Conservation (phyloP, 2,329 filamentous ascomycete genomes). For the Fusarium hainanense region DNA sequence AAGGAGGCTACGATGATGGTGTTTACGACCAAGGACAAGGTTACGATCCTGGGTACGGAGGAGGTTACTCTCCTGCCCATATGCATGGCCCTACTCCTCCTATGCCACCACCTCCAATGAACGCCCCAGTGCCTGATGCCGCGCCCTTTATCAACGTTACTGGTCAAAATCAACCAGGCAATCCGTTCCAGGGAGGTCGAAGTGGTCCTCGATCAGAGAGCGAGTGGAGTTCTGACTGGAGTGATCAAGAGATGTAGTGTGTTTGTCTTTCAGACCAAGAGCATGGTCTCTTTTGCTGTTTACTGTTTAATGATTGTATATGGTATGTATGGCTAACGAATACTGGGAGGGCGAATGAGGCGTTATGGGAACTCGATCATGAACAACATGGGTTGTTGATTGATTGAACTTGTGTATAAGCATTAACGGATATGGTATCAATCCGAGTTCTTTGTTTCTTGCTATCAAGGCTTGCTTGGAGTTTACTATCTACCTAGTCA, state of each 20-base stretch:
- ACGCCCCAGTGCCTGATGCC: constrained; percentile 25
- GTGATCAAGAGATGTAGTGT: constrained; percentile 8
- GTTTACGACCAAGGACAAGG: constrained; percentile 24
- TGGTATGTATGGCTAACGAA: constrained; percentile 28
- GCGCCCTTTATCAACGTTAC: constrained; percentile 42
- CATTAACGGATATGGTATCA: background rate
- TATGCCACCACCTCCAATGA: constrained; percentile 35
- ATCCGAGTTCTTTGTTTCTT: background rate
- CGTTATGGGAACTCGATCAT: constrained; percentile 19
- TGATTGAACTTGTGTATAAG: constrained; percentile 13
- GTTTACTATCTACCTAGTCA: background rate
- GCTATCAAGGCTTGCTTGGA: background rate
- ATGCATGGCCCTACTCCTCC: constrained; percentile 24
- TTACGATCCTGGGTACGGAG: constrained; percentile 26
- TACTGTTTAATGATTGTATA: constrained; percentile 8
- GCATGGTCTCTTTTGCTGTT: background rate
- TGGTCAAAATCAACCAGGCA: constrained; percentile 38
- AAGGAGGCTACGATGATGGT: constrained; percentile 25
- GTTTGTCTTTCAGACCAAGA: background rate
- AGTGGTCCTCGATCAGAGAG: constrained; percentile 12
- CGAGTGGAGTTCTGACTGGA: constrained; percentile 21
- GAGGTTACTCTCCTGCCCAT: constrained; percentile 25
- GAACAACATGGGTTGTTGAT: constrained; percentile 7
- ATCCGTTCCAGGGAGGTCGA: constrained; percentile 21
- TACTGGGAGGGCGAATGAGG: constrained; percentile 28